Evolutionary conservation across 306 rosid genomes (phyloP).

Genomic region (Casuarina glauca): DNA sequence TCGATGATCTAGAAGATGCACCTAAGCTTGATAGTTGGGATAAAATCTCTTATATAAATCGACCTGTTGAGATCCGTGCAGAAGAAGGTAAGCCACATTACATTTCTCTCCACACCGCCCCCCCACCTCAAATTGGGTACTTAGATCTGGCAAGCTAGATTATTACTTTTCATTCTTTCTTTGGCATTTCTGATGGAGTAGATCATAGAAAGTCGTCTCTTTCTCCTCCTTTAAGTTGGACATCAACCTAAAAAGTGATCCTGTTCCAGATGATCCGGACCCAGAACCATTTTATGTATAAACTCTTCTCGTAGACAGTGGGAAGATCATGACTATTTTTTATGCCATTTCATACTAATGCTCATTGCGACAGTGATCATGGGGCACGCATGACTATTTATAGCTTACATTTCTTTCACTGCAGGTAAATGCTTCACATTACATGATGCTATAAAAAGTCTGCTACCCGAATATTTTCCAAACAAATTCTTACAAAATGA

Average conservation of each 20-base stretch:
- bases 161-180: not conserved
- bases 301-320: not conserved
- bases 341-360: not conserved
- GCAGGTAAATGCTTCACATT: constrained; percentile 75
- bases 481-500: constrained; percentile 19
- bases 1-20: constrained; percentile 79
- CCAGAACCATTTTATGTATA: too few relatives aligned
- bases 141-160: constrained; percentile 19
- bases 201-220: not conserved
- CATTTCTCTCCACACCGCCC: not conserved
- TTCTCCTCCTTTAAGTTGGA: too few relatives aligned
- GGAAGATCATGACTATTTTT: too few relatives aligned
- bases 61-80: constrained; percentile 68
- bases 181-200: not conserved
- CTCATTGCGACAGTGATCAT: not conserved
- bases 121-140: not conserved
- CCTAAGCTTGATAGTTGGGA: constrained; percentile 86
- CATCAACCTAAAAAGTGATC: too few relatives aligned
- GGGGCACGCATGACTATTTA: not conserved
- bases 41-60: constrained; percentile 77
- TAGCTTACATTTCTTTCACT: constrained; percentile 20
- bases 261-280: too few relatives aligned
- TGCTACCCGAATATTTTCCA: constrained; percentile 67
- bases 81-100: constrained; percentile 63
- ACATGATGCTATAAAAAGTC: constrained; percentile 68